phyloP scores from a whole-genome alignment of 202 grass and related monocot genomes.

The Setaria viridis region DNA sequence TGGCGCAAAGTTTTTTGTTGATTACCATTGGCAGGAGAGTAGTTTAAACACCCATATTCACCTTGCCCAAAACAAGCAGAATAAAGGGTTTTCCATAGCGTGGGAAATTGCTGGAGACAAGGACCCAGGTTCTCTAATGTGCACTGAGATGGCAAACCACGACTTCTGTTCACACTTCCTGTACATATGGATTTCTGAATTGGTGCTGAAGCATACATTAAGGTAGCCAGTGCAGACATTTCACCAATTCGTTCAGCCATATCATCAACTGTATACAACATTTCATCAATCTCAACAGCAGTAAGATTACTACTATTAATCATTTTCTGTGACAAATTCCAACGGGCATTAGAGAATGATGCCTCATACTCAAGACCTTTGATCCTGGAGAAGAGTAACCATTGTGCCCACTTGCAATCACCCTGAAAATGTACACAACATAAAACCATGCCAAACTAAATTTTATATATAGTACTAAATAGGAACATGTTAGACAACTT shows the following conservation, averaged over 20 bases:
- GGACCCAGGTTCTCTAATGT: constrained; percentile 80
- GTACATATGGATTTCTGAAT: constrained; percentile 85
- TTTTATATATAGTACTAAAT: constrained; percentile 18
- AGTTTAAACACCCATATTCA: constrained; percentile 68
- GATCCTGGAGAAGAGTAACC: constrained; percentile 86
- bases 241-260: constrained; percentile 86
- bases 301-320: constrained; percentile 49
- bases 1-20: constrained; percentile 11
- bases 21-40: constrained; percentile 62
- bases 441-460: constrained; percentile 36
- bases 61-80: constrained; percentile 79
- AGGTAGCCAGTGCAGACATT: constrained; percentile 87
- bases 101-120: constrained; percentile 76
- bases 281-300: constrained; percentile 81
- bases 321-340: constrained; percentile 77
- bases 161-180: constrained; percentile 84
- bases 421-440: constrained; percentile 58
- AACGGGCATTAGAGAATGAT: constrained; percentile 84
- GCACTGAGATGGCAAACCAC: constrained; percentile 67
- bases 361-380: constrained; percentile 87
- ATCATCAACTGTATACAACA: constrained; percentile 82
- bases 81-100: constrained; percentile 75
- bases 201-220: constrained; percentile 89
- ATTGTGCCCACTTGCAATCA: constrained; percentile 94
- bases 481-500: constrained; percentile 37